These are phyloP conservation scores for Suhomyces bokatorum DNA, from an alignment of 1,139 yeast species.

Conservation along the genomic window DNA sequence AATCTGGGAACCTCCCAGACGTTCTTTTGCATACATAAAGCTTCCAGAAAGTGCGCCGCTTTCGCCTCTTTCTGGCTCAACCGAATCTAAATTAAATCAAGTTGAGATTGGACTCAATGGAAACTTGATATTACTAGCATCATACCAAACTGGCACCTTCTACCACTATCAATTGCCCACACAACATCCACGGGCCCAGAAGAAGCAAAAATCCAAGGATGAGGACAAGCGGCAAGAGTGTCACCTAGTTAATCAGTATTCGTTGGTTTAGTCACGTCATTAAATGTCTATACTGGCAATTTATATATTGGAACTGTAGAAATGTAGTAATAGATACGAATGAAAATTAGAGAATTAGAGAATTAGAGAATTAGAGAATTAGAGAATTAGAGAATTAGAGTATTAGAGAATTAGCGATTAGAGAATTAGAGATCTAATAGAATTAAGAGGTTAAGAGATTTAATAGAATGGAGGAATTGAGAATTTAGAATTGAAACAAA, in stretches of 20 bases:
- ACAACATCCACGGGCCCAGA: background rate
- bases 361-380: no score
- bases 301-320: no score
- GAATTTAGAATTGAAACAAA: no score
- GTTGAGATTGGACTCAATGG: conserved; percentile 45
- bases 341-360: no score
- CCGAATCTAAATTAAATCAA: conserved; percentile 12
- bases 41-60: conserved; percentile 34
- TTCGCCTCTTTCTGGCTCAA: conserved; percentile 11
- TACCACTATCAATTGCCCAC: conserved; percentile 42
- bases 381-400: no score
- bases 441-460: no score
- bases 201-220: conserved; percentile 9
- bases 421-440: no score
- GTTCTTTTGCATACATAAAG: conserved; percentile 46
- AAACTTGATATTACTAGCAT: conserved; percentile 37
- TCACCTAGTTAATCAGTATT: conserved; percentile 27
- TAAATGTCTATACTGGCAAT: no score
- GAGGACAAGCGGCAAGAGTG: conserved; percentile 35
- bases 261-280: conserved; percentile 10
- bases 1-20: conserved; percentile 46
- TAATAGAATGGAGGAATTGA: no score
- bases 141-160: conserved; percentile 41
- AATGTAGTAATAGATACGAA: no score
- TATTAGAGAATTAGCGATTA: no score